phyloP scores from a whole-genome alignment of 75 land plant species.

The Chamaecyparis obtusa region DNA sequence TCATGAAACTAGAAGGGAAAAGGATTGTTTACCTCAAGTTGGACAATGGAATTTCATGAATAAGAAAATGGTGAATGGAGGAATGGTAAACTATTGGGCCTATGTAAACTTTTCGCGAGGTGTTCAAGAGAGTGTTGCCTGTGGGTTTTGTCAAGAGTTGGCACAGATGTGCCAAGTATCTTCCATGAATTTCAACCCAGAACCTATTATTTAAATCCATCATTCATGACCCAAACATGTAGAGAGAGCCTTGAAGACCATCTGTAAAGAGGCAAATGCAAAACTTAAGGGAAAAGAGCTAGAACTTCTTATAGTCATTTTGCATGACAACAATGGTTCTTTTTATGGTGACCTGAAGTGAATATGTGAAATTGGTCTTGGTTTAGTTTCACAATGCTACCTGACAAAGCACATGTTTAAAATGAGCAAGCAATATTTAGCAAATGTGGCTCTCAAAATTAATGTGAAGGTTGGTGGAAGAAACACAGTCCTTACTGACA shows the following conservation, averaged over 20 bases:
- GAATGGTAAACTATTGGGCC: conserved; percentile 50
- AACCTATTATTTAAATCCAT: too few relatives aligned
- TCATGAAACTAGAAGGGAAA: too few relatives aligned
- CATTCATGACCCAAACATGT: too few relatives aligned
- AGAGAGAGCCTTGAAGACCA: too few relatives aligned
- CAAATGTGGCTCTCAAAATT: conserved; percentile 86
- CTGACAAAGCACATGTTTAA: conserved; percentile 86
- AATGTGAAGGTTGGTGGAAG: conserved; percentile 98
- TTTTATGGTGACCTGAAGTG: conserved; percentile 95
- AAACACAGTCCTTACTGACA: too few relatives aligned
- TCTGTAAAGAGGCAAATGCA: conserved; percentile 37
- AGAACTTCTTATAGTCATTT: conserved; percentile 77
- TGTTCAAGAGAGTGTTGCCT: conserved; percentile 42
- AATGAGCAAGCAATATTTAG: conserved; percentile 85
- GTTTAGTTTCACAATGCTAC: conserved; percentile 88
- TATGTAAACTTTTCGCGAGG: conserved; percentile 51
- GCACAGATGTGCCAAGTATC: too few relatives aligned
- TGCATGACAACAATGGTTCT: conserved; percentile 93
- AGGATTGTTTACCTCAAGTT: too few relatives aligned
- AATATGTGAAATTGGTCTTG: conserved; percentile 89
- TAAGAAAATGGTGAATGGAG: conserved; percentile 74
- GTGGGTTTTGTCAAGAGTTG: too few relatives aligned
- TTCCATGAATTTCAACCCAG: too few relatives aligned
- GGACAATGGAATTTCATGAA: conserved; percentile 99
- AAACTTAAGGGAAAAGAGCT: conserved; percentile 68